phyloP scores from a whole-genome alignment of 2,329 filamentous ascomycete species.

The Ceratocystiopsis brevicomis region DNA sequence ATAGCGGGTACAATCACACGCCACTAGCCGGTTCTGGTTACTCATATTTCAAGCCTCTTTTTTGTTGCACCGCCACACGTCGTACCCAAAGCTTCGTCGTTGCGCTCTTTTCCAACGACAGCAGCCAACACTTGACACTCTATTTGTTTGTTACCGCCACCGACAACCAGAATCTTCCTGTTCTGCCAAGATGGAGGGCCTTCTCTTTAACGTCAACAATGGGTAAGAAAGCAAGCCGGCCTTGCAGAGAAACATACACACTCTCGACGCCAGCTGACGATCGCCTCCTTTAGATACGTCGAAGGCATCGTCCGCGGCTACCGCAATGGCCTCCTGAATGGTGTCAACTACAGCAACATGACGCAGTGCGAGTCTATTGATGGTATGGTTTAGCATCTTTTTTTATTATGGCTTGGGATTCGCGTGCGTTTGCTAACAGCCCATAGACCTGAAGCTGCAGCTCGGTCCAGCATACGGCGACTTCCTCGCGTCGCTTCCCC shows the following conservation, averaged over 20 bases:
- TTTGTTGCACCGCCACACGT: slow-evolving; percentile 1
- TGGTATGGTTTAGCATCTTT: slow-evolving; percentile 35
- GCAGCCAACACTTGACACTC: slow-evolving; percentile 1
- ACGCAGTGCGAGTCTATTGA: slow-evolving; percentile 97
- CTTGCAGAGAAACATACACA: background rate
- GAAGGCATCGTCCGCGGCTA: slow-evolving; percentile 96
- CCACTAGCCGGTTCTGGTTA: slow-evolving; percentile 4
- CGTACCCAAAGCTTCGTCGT: background rate
- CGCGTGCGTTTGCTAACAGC: background rate
- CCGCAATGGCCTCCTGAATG: slow-evolving; percentile 77
- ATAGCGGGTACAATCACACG: slow-evolving; percentile 1
- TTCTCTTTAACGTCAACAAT: slow-evolving; percentile 87
- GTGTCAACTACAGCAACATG: slow-evolving; percentile 83
- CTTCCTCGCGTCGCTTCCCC: slow-evolving; percentile 81
- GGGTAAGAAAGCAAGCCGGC: slow-evolving; percentile 35
- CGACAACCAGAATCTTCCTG: background rate
- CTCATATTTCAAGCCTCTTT: too few relatives aligned
- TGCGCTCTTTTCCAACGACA: slow-evolving; percentile 5
- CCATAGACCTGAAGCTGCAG: slow-evolving; percentile 83
- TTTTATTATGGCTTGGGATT: background rate
- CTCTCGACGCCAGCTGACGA: background rate
- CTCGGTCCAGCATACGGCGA: slow-evolving; percentile 93
- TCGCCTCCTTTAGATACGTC: slow-evolving; percentile 49
- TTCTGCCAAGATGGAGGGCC: slow-evolving; percentile 55
- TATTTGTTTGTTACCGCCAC: too few relatives aligned